A percentile compares a stretch with the other conserved stretches of the same genome.
Evolutionary conservation across 179 eudicot species (phyloP).

Genomic region (Camellia oleifera): DNA sequence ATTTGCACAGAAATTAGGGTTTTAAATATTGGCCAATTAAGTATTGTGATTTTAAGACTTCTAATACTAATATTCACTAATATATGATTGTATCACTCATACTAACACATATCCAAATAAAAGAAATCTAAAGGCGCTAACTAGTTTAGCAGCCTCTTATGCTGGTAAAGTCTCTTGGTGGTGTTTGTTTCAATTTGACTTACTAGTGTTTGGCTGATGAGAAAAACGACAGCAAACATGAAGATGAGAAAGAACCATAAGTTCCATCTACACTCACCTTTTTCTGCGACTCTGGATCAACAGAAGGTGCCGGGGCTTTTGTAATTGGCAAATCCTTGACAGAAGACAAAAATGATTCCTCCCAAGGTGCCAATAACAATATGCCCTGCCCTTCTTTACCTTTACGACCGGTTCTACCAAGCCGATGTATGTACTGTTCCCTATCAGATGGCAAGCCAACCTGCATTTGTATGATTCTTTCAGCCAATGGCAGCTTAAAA

Average conservation of each 20-base stretch:
- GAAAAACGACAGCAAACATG: not conserved
- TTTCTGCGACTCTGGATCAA: constrained; percentile 68
- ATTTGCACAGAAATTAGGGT: not conserved
- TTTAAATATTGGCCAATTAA: too few relatives aligned
- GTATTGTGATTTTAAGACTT: too few relatives aligned
- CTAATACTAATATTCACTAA: too few relatives aligned
- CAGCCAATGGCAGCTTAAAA: not conserved
- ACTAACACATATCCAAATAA: not conserved
- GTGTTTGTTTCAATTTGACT: too few relatives aligned
- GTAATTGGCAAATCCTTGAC: constrained; percentile 70
- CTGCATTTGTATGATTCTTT: constrained; percentile 32
- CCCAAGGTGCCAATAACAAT: constrained; percentile 91
- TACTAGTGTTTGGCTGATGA: not conserved
- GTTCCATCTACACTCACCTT: constrained; percentile 43
- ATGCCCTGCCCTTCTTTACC: constrained; percentile 96
- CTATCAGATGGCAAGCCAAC: constrained; percentile 82
- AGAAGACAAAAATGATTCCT: constrained; percentile 72
- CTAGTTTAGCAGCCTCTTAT: not conserved
- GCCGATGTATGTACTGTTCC: constrained; percentile 91
- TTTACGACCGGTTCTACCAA: constrained; percentile 96
- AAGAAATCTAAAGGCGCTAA: not conserved
- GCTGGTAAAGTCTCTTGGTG: not conserved
- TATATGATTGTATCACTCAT: too few relatives aligned
- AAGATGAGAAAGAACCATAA: not conserved
- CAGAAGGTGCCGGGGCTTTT: constrained; percentile 49